phyloP scores from a whole-genome alignment of 345 rosid species.

The Populus euphratica region DNA sequence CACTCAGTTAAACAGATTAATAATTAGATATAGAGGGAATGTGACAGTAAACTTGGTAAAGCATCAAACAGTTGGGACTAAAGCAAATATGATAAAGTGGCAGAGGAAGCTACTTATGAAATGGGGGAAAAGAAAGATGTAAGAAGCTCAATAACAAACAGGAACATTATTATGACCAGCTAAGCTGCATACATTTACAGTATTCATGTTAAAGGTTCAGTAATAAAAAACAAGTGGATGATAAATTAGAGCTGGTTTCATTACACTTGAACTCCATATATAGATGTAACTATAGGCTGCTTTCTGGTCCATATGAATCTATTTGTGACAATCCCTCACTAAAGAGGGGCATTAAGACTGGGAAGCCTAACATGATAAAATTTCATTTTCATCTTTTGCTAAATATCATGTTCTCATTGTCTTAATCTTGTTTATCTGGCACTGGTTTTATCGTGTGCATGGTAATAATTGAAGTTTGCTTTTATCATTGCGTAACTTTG shows the following conservation, averaged over 20 bases:
- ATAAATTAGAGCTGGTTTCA: neutral
- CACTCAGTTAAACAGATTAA: neutral
- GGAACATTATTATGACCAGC: neutral
- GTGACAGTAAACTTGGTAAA: neutral
- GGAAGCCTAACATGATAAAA: neutral
- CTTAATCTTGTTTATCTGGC: neutral
- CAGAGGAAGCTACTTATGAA: neutral
- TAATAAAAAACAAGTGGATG: neutral
- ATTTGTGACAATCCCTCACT: neutral
- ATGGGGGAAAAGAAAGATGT: neutral
- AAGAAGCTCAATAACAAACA: neutral
- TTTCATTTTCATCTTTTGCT: neutral
- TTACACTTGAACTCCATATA: neutral
- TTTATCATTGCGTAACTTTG: slow-evolving; percentile 1
- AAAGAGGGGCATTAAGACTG: neutral
- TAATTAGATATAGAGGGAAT: neutral
- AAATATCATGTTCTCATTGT: neutral
- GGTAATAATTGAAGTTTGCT: neutral
- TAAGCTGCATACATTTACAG: neutral
- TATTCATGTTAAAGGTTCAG: neutral
- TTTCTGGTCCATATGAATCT: neutral
- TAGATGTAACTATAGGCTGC: neutral
- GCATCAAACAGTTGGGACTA: neutral
- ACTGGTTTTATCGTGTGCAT: neutral
- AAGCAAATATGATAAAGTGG: neutral